Percentiles rank a stretch among this genome's conserved stretches.
phyloP scores from a whole-genome alignment of 208 protist species.

The Trypanosomatidae sp. region DNA sequence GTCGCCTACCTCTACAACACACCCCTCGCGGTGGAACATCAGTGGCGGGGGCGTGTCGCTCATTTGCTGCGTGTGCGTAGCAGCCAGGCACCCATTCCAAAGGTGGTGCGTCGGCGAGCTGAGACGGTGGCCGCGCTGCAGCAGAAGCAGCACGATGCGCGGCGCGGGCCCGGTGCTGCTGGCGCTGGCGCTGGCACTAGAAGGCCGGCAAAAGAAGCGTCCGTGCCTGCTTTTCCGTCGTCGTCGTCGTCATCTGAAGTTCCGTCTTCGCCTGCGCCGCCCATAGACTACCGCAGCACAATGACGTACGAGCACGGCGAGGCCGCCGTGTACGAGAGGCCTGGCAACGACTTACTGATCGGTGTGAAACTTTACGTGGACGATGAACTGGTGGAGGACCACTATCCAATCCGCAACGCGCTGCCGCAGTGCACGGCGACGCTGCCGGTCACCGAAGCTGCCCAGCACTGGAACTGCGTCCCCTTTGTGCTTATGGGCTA shows the following conservation, averaged over 20 bases:
- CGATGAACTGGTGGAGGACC: slow-evolving; percentile 61
- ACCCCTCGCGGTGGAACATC: slow-evolving; percentile 68
- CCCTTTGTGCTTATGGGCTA: slow-evolving; percentile 73
- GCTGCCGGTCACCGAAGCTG: slow-evolving; percentile 49
- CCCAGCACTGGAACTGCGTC: slow-evolving; percentile 60
- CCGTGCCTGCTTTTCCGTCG: too few species aligned
- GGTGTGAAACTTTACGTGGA: slow-evolving; percentile 69
- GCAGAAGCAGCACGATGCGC: background rate
- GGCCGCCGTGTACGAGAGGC: slow-evolving; percentile 54
- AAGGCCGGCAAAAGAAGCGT: too few species aligned
- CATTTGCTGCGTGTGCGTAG: slow-evolving; percentile 45
- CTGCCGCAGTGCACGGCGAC: slow-evolving; percentile 70
- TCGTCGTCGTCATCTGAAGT: too few species aligned
- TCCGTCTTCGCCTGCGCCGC: too few species aligned
- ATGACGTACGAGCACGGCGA: slow-evolving; percentile 31
- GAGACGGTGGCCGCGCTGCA: slow-evolving; percentile 10
- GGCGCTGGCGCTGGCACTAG: too few species aligned
- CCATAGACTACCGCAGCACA: too few species aligned
- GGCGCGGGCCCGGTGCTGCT: too few species aligned
- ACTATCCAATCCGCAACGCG: slow-evolving; percentile 43
- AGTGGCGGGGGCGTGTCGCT: slow-evolving; percentile 61
- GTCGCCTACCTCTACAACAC: slow-evolving; percentile 73
- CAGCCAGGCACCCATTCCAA: slow-evolving; percentile 21
- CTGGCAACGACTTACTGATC: slow-evolving; percentile 58
- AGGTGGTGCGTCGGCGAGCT: slow-evolving; percentile 13